Evolutionary conservation across 129 eudicot species (phyloP), one percentile per base, ranked within the genome.

Genomic region (Lactuca saligna): DNA sequence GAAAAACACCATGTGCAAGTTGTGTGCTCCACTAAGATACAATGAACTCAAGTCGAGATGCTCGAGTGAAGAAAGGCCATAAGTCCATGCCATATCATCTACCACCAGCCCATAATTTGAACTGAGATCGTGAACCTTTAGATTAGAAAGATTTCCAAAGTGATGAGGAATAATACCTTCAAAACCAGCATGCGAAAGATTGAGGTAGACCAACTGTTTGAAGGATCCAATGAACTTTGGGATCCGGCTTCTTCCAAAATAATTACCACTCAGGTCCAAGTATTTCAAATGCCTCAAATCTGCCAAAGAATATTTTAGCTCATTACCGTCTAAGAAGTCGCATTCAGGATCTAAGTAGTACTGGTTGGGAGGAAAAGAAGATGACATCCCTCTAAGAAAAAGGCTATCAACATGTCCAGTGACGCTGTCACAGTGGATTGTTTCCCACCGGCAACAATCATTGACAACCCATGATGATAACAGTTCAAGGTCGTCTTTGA

Each of bases 401-500:
- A 72, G 77, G 25, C 56, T 20, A 4, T 32, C 44, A 11, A 61
- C 54, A 10, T 37, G 35, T 13, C 69, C 62, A 4, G 69, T 61
- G 1, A 53, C 17, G 2, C 20, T 9, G 31, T 72, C 53, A 16
- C 77, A 72, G 14, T 7, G 3, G 11, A 72, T 61, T 15, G 70
- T 49, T 32, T 49, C 59, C 77, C 77, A 72, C 9, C 3, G 9
- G 57, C 77, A 72, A 51, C 77, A 72, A 4, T 72, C 53, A 17
- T 61, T 32, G 12, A 49, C 78, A n/a, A 6, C 65, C 82, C 82
- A 78, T 12, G 78, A 71, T 4, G 69, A 41, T 8, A 78, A 53
- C 14, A 32, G 57, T 15, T 29, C 13, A 10, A 32, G 29, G 29
- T 25, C 29, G 1, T 14, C 68, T 2, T 5, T 11, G 16, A 42